These are phyloP conservation scores for Talaromyces atroroseus DNA, from an alignment of 2,329 filamentous ascomycete genomes.

Conservation along the genomic window DNA sequence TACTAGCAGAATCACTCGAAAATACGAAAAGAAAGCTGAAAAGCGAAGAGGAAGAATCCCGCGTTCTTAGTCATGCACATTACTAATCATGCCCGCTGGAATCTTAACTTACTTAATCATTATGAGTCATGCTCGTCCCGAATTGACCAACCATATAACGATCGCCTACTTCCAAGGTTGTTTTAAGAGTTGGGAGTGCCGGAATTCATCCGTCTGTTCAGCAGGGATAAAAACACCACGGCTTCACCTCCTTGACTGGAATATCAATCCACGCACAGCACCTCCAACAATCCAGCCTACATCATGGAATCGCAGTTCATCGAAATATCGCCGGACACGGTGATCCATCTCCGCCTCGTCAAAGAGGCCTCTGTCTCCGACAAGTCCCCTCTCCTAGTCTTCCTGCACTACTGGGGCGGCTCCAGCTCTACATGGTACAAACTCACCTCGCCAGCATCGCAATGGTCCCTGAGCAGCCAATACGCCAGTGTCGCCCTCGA, in stretches of 20 bases:
- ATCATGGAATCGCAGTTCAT: constrained; percentile 4
- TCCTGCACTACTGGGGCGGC: constrained; percentile 38
- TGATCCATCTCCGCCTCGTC: constrained; percentile 15
- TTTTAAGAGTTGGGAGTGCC: no score
- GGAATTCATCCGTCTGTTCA: constrained; percentile 3
- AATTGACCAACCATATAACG: no score
- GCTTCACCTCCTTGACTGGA: no score
- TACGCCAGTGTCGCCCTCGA: constrained; percentile 27
- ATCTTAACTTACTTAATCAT: background rate
- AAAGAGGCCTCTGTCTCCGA: background rate
- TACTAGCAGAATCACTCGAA: no score
- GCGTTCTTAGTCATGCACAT: background rate
- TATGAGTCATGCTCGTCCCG: background rate
- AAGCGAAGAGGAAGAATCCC: background rate
- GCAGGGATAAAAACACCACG: no score
- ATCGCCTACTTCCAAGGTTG: no score
- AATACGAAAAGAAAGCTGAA: no score
- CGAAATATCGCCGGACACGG: constrained; percentile 4
- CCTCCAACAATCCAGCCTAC: background rate
- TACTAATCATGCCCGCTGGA: background rate
- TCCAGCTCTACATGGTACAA: constrained; percentile 30
- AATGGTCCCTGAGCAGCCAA: constrained; percentile 13
- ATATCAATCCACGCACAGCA: no score
- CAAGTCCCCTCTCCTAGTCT: constrained; percentile 21
- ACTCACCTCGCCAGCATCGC: constrained; percentile 19